phyloP scores from a whole-genome alignment of 768 basidiomycete genomes.

The Pleurotus tuber-regium region DNA sequence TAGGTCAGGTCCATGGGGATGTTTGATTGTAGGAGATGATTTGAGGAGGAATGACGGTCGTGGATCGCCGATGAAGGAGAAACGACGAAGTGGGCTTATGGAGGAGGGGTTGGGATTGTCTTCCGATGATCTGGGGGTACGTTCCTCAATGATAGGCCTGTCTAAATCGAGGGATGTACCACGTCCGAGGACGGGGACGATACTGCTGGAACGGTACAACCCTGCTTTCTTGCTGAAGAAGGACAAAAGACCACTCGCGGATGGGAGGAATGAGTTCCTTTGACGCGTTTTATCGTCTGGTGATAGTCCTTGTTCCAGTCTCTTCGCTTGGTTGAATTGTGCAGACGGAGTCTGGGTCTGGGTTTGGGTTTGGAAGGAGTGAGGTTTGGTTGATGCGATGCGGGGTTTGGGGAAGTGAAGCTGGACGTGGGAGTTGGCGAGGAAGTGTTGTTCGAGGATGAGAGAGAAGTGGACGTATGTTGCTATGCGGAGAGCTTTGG shows the following conservation, averaged over 20 bases:
- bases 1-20: conserved; percentile 17
- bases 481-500: conserved; percentile 47
- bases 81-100: conserved; percentile 28
- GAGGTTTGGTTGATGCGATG: conserved; percentile 32
- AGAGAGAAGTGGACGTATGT: conserved; percentile 57
- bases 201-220: conserved; percentile 20
- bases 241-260: conserved; percentile 31
- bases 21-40: conserved; percentile 6
- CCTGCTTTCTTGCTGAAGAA: conserved; percentile 35
- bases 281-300: conserved; percentile 17
- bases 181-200: conserved; percentile 17
- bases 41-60: conserved; percentile 19
- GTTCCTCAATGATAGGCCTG: conserved; percentile 13
- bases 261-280: conserved; percentile 33
- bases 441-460: conserved; percentile 58
- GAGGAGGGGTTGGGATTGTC: conserved; percentile 24
- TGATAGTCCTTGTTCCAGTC: not conserved
- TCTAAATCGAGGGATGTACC: conserved; percentile 19
- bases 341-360: not conserved
- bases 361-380: not conserved
- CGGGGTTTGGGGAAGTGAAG: conserved; percentile 24
- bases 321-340: not conserved
- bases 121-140: conserved; percentile 21
- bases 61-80: conserved; percentile 37
- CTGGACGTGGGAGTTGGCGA: conserved; percentile 47